phyloP scores from a whole-genome alignment of 2,329 filamentous ascomycete genomes.

The Venturia oleaginea region DNA sequence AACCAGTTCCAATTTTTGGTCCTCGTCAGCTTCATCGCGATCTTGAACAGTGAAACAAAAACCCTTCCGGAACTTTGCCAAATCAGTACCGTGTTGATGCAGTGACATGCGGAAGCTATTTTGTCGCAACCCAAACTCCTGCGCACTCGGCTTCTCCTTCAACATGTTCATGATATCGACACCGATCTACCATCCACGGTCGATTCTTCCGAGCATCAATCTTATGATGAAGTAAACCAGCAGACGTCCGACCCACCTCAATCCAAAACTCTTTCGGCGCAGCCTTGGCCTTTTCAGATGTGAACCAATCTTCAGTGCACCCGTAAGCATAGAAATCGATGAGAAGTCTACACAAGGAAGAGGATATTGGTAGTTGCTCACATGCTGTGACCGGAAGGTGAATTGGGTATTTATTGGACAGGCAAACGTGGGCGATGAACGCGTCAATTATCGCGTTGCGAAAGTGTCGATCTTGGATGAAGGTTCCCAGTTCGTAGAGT shows the following conservation, averaged over 20 bases:
- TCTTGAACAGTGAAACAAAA: too few relatives aligned
- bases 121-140: background rate
- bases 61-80: too few relatives aligned
- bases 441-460: background rate
- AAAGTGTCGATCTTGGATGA: background rate
- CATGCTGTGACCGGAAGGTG: background rate
- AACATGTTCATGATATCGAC: constrained; percentile 2
- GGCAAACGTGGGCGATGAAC: background rate
- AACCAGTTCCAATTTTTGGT: background rate
- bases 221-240: background rate
- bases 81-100: background rate
- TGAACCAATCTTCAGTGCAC: background rate
- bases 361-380: background rate
- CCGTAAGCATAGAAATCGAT: background rate
- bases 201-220: background rate
- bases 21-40: too few relatives aligned
- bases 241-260: background rate
- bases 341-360: background rate
- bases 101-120: background rate
- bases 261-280: constrained; percentile 4
- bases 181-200: background rate
- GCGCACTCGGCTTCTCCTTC: background rate
- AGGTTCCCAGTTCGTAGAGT: background rate
- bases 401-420: background rate
- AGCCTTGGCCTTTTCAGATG: background rate